Conservation (phyloP, 2,329 filamentous ascomycete genomes). For the Orbilia quercus region DNA sequence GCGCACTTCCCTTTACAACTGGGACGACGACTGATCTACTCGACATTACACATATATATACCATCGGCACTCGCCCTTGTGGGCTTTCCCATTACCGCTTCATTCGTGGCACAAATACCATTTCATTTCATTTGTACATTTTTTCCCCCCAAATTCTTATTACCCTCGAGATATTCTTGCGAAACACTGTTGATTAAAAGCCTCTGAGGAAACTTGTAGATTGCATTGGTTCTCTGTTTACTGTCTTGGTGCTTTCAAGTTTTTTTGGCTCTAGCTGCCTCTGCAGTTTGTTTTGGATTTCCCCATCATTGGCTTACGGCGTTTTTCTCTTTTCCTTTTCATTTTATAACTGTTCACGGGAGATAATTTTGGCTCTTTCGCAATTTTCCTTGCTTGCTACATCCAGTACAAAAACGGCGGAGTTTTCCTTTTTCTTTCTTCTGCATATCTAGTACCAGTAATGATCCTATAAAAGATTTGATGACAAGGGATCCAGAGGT, state of each 20-base stretch:
- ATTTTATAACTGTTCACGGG: neutral
- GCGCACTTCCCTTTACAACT: constrained; percentile 55
- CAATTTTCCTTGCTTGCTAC: constrained; percentile 16
- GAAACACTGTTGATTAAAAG: constrained; percentile 22
- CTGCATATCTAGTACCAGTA: too few species aligned
- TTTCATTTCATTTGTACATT: constrained; percentile 56
- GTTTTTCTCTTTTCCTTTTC: constrained; percentile 27
- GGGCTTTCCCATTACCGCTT: neutral
- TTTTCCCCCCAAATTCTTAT: constrained; percentile 26
- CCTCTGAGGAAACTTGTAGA: constrained; percentile 29
- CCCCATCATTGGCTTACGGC: constrained; percentile 23
- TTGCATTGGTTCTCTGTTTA: constrained; percentile 27
- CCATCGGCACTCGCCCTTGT: too few species aligned
- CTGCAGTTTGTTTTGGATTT: neutral
- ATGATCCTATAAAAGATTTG: too few species aligned
- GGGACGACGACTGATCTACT: constrained; percentile 52
- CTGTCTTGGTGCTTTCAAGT: neutral
- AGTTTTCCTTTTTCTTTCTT: neutral
- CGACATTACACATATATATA: neutral
- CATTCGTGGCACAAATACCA: neutral
- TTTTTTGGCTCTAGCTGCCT: constrained; percentile 10
- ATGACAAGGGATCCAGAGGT: too few species aligned
- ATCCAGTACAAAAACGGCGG: constrained; percentile 11
- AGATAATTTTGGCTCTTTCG: constrained; percentile 4
- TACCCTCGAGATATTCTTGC: constrained; percentile 4